Conservation (phyloP, 2,329 filamentous ascomycete genomes). For the Pleoardoris graminearum region DNA sequence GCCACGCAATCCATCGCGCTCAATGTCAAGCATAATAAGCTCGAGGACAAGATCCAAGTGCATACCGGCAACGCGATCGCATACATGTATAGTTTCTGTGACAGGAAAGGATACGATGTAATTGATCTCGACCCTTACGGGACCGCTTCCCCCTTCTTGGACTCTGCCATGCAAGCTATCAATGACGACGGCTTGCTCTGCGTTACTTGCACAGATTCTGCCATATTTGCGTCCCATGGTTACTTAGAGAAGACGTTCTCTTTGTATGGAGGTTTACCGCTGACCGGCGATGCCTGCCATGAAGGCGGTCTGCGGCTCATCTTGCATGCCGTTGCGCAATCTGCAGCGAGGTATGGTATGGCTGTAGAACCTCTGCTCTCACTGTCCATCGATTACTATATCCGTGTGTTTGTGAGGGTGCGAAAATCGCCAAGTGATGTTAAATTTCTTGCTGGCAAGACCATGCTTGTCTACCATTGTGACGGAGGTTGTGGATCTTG, state of each 20-base stretch:
- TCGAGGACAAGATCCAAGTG: conserved; percentile 70
- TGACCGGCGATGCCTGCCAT: conserved; percentile 84
- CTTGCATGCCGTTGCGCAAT: conserved; percentile 75
- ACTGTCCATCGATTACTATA: conserved; percentile 94
- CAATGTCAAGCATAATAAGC: conserved; percentile 82
- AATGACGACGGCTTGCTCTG: conserved; percentile 88
- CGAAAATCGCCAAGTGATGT: conserved; percentile 79
- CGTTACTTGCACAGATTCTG: conserved; percentile 95
- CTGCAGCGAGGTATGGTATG: conserved; percentile 83
- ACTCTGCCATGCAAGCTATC: conserved; percentile 84
- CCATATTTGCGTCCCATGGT: conserved; percentile 89
- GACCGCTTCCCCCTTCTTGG: conserved; percentile 88
- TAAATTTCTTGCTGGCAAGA: conserved; percentile 88
- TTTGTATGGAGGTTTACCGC: conserved; percentile 86
- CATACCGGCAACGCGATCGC: conserved; percentile 81
- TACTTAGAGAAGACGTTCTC: conserved; percentile 94
- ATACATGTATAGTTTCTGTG: conserved; percentile 82
- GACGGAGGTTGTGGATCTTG: conserved; percentile 90
- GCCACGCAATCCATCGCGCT: conserved; percentile 80
- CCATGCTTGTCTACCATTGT: conserved; percentile 91
- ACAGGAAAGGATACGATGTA: conserved; percentile 73
- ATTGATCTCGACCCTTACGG: conserved; percentile 97
- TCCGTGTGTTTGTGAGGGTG: conserved; percentile 83
- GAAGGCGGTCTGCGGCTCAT: conserved; percentile 88
- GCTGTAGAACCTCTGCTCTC: conserved; percentile 89